Conservation (phyloP, 805 yeast genomes). For the Pichia manshurica region DNA sequence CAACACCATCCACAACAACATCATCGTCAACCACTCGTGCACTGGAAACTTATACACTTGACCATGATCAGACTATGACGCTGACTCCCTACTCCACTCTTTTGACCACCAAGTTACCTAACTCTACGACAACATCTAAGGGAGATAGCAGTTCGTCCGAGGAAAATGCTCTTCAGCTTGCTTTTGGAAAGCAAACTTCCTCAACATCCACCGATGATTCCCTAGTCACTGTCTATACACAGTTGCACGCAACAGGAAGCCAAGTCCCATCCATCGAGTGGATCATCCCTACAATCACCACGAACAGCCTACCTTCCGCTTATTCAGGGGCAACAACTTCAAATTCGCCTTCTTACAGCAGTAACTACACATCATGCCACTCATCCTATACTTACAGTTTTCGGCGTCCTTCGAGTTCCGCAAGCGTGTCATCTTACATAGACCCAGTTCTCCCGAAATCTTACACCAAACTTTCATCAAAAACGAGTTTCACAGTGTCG, state of each 20-base stretch:
- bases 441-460: constrained; percentile 1
- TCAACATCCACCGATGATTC: neutral
- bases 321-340: constrained; percentile 16
- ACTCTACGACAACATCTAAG: neutral
- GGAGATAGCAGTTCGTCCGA: neutral
- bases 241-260: constrained; percentile 2
- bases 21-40: neutral
- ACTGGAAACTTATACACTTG: too few species aligned
- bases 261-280: constrained; percentile 4
- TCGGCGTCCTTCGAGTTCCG: neutral
- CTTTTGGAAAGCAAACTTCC: neutral
- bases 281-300: constrained; percentile 17
- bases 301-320: constrained; percentile 17
- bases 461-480: neutral
- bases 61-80: too few species aligned
- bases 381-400: neutral
- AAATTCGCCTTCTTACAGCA: neutral
- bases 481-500: too few species aligned
- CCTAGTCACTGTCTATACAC: constrained; percentile 13
- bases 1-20: neutral
- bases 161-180: too few species aligned
- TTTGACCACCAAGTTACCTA: neutral
- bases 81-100: neutral
- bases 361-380: too few species aligned
- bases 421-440: neutral